phyloP scores from a whole-genome alignment of 345 rosid species.

The Barbarea vulgaris region DNA sequence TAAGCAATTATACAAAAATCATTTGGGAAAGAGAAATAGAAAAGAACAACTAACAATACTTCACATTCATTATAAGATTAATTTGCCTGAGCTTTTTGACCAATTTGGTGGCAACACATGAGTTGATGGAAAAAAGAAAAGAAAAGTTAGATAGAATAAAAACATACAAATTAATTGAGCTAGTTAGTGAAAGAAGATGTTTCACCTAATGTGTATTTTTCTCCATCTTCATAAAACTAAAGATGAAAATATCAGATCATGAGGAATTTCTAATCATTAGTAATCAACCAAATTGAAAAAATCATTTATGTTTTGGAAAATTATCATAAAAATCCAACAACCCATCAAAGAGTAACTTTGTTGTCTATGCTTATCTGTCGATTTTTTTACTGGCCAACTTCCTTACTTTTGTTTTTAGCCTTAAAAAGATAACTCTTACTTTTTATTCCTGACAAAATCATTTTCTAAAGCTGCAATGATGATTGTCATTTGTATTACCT shows the following conservation, averaged over 20 bases:
- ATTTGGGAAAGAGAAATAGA: neutral
- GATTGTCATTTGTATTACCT: neutral
- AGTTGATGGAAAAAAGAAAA: conserved; percentile 32
- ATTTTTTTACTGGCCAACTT: conserved; percentile 15
- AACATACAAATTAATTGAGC: neutral
- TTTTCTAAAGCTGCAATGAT: conserved; percentile 23
- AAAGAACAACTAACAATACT: neutral
- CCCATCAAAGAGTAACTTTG: conserved; percentile 20
- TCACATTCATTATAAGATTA: conserved; percentile 13
- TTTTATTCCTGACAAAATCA: conserved; percentile 7
- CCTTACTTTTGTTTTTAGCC: neutral
- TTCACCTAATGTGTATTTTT: conserved; percentile 35
- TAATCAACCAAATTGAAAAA: conserved; percentile 4
- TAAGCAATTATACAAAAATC: neutral
- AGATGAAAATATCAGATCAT: conserved; percentile 23
- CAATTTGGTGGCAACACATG: conserved; percentile 29
- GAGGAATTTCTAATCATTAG: conserved; percentile 14
- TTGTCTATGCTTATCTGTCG: conserved; percentile 29
- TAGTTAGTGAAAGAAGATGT: conserved; percentile 24
- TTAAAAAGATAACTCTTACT: neutral
- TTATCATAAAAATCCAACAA: conserved; percentile 20
- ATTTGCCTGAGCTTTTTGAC: conserved; percentile 40
- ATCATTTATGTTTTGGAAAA: conserved; percentile 27
- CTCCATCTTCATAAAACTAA: conserved; percentile 8
- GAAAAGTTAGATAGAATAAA: neutral